Evolutionary conservation across 495 filamentous ascomycete genomes (phyloP).

Genomic region (Glutinoglossum americanum): DNA sequence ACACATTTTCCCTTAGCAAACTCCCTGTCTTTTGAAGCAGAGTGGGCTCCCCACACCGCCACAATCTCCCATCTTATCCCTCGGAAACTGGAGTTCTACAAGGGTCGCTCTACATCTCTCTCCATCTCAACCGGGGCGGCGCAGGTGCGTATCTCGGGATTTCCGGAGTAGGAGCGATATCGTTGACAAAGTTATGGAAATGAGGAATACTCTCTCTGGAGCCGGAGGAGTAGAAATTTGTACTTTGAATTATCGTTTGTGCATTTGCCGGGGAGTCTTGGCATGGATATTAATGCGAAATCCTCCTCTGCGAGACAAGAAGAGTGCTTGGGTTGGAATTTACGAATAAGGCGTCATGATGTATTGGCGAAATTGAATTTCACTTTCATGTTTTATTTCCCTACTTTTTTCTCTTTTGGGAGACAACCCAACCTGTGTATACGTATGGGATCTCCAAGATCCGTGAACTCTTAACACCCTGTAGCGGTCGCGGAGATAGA

Average conservation of each 20-base stretch:
- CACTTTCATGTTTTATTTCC: too few relatives aligned
- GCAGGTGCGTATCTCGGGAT: not conserved
- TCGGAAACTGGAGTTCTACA: not conserved
- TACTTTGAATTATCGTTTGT: too few relatives aligned
- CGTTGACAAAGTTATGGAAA: not conserved
- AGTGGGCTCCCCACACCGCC: not conserved
- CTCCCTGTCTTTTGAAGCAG: not conserved
- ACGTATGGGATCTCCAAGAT: too few relatives aligned
- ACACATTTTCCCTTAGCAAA: not conserved
- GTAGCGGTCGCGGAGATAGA: too few relatives aligned
- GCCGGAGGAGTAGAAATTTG: not conserved
- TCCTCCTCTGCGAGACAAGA: not conserved
- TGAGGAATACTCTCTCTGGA: not conserved
- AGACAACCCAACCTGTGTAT: too few relatives aligned
- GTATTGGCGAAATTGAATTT: too few relatives aligned
- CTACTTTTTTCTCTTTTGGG: too few relatives aligned
- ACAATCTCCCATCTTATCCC: not conserved
- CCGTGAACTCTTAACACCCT: too few relatives aligned
- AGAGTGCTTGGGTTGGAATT: too few relatives aligned
- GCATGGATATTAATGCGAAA: too few relatives aligned
- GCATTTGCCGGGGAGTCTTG: too few relatives aligned
- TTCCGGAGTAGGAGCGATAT: not conserved
- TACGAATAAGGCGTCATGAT: too few relatives aligned
- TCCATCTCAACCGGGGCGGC: not conserved
- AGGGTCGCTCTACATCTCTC: not conserved